Percentiles rank a stretch among this genome's conserved stretches.
Evolutionary conservation across 2,329 filamentous ascomycete genomes (phyloP).

Genomic region (Fusarium keratoplasticum): DNA sequence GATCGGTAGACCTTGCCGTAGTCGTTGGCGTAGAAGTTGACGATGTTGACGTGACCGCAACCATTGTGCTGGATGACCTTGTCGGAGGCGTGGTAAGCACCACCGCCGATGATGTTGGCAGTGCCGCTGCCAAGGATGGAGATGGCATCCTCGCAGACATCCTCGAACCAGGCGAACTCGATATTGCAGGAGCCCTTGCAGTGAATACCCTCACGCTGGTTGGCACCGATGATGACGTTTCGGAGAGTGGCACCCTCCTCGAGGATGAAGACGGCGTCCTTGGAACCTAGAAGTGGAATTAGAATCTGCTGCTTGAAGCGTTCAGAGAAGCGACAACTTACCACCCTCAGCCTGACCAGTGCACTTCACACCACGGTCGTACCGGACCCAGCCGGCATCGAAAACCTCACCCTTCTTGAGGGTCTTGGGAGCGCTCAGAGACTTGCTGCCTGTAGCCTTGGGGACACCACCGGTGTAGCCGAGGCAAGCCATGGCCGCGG

Average conservation of each 20-base stretch:
- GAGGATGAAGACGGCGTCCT: conserved; percentile 56
- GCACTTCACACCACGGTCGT: conserved; percentile 56
- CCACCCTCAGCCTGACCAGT: conserved; percentile 56
- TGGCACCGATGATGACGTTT: conserved; percentile 59
- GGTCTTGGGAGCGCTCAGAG: conserved; percentile 46
- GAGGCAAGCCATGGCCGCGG: conserved; percentile 46
- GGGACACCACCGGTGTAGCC: conserved; percentile 47
- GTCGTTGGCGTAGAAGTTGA: conserved; percentile 54
- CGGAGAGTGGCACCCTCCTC: conserved; percentile 55
- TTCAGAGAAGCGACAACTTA: conserved; percentile 32
- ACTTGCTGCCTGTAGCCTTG: conserved; percentile 43
- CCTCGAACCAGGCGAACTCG: conserved; percentile 62
- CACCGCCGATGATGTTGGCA: conserved; percentile 57
- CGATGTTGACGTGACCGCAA: conserved; percentile 55
- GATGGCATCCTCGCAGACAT: conserved; percentile 55
- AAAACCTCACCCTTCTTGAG: conserved; percentile 43
- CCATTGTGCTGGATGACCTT: conserved; percentile 63
- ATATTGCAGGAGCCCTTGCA: conserved; percentile 57
- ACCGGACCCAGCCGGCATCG: conserved; percentile 50
- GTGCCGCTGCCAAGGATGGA: conserved; percentile 41
- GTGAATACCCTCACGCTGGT: conserved; percentile 60
- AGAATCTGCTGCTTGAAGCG: fast-evolving
- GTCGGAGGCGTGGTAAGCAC: conserved; percentile 57
- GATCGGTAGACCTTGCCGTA: conserved; percentile 57
- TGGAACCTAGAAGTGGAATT: not conserved